A percentile compares a stretch with the other conserved stretches of the same genome.
Evolutionary conservation across 1,284 basidiomycete species (phyloP).

Genomic region (Cutaneotrichosporon sp.): DNA sequence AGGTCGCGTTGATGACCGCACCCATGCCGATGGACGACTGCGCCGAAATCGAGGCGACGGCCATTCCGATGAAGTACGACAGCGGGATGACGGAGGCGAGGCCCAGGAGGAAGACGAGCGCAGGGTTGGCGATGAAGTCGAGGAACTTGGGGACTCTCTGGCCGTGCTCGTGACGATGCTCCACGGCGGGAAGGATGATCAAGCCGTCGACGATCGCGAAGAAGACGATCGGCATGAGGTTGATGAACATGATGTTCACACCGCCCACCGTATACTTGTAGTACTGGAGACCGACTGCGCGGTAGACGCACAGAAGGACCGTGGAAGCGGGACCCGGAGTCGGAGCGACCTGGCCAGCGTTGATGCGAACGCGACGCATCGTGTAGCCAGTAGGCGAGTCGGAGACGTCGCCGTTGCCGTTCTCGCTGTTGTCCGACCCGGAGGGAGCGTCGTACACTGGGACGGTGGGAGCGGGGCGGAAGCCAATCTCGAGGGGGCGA

Average conservation of each 20-base stretch:
- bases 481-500: constrained; percentile 84
- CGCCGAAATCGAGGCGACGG: constrained; percentile 96
- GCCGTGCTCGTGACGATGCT: constrained; percentile 60
- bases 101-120: constrained; percentile 80
- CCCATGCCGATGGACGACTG: constrained; percentile 99
- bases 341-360: constrained; percentile 71
- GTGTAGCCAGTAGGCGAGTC: constrained; percentile 25
- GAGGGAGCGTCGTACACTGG: constrained; percentile 34
- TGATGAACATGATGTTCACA: constrained; percentile 98
- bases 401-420: constrained; percentile 19
- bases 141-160: constrained; percentile 57
- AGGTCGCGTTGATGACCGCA: constrained; percentile 98
- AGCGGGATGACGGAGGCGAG: constrained; percentile 93
- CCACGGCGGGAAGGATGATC: constrained; percentile 72
- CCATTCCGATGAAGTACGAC: constrained; percentile 99
- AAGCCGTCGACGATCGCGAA: constrained; percentile 95
- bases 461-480: constrained; percentile 62
- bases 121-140: constrained; percentile 69
- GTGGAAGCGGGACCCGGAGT: constrained; percentile 73
- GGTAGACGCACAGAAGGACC: constrained; percentile 92
- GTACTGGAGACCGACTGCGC: constrained; percentile 86
- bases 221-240: constrained; percentile 89
- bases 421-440: background rate
- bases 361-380: constrained; percentile 57
- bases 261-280: constrained; percentile 99